Evolutionary conservation across 2,329 filamentous ascomycete genomes (phyloP).

Genomic region (Aureobasidium leucospermi): DNA sequence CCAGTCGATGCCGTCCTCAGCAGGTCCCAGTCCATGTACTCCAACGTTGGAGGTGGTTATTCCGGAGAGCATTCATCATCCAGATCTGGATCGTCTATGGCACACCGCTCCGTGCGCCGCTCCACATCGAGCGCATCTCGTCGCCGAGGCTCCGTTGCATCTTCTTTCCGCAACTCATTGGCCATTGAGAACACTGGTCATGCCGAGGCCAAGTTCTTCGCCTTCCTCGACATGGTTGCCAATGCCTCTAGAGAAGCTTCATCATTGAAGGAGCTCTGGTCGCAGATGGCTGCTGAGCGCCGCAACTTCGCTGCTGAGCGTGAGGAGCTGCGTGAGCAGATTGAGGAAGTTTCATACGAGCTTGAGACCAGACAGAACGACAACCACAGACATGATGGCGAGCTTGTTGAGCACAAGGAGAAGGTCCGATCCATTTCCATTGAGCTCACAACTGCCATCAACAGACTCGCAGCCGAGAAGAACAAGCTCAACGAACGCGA

Average conservation of each 20-base stretch:
- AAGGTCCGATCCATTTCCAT: conserved; percentile 21
- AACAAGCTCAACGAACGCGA: conserved; percentile 24
- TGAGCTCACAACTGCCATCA: conserved; percentile 23
- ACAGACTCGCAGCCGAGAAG: conserved; percentile 21
- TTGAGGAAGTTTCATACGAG: conserved; percentile 23
- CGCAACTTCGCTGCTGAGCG: conserved; percentile 23
- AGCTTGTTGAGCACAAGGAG: conserved; percentile 23
- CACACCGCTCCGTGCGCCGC: neutral
- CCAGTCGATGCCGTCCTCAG: conserved; percentile 9
- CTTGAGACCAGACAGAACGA: conserved; percentile 22
- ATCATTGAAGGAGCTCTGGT: conserved; percentile 26
- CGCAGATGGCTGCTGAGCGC: conserved; percentile 24
- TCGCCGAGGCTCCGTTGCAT: conserved; percentile 20
- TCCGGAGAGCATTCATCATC: neutral
- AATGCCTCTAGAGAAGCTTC: conserved; percentile 25
- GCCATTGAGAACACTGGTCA: conserved; percentile 24
- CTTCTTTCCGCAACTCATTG: conserved; percentile 23
- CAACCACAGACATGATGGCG: conserved; percentile 17
- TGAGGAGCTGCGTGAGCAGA: conserved; percentile 24
- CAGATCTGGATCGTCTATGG: neutral
- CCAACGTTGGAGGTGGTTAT: neutral
- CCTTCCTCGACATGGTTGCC: conserved; percentile 26
- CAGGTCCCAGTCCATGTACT: conserved; percentile 10
- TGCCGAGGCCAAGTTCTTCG: conserved; percentile 27
- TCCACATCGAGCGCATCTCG: conserved; percentile 5